A percentile compares a stretch with the other conserved stretches of the same genome.
Conservation (phyloP, 306 rosid species). For the Albizia julibrissin region DNA sequence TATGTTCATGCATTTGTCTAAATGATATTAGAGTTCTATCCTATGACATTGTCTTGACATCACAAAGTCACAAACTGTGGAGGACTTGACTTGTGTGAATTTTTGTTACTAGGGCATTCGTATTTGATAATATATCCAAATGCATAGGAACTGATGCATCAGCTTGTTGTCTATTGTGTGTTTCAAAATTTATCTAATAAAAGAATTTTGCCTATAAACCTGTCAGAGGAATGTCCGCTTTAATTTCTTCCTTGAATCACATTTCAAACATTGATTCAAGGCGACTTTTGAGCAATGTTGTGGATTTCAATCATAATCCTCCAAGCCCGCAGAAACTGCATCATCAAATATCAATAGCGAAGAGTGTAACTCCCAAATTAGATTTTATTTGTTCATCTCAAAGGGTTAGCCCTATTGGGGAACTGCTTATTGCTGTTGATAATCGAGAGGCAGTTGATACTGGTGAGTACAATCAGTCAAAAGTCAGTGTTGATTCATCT, state of each 20-base stretch:
- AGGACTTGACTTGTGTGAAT: background rate
- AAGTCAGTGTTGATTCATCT: slow-evolving; percentile 26
- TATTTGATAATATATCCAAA: background rate
- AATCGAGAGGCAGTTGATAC: slow-evolving; percentile 35
- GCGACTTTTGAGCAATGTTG: slow-evolving; percentile 40
- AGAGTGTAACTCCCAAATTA: slow-evolving; percentile 33
- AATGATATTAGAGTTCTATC: background rate
- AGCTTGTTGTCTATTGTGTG: slow-evolving; percentile 10
- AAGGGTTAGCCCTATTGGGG: slow-evolving; percentile 40
- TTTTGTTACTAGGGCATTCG: background rate
- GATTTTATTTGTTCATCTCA: slow-evolving; percentile 37
- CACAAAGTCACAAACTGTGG: background rate
- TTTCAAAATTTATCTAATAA: background rate
- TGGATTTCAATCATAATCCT: slow-evolving; percentile 32
- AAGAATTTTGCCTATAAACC: slow-evolving; percentile 29
- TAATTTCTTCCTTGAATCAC: slow-evolving; percentile 33
- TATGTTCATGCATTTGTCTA: background rate
- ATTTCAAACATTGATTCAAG: slow-evolving; percentile 37
- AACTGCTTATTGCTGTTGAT: slow-evolving; percentile 36
- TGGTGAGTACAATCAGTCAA: slow-evolving; percentile 29
- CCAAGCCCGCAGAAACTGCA: slow-evolving; percentile 26
- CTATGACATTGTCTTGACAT: background rate
- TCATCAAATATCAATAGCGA: slow-evolving; percentile 35
- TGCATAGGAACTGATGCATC: background rate
- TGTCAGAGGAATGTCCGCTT: slow-evolving; percentile 52